Percentiles rank a stretch among this genome's conserved stretches.
These are phyloP conservation scores for Fusarium aywerte DNA, from an alignment of 2,329 filamentous ascomycete species.

Conservation along the genomic window DNA sequence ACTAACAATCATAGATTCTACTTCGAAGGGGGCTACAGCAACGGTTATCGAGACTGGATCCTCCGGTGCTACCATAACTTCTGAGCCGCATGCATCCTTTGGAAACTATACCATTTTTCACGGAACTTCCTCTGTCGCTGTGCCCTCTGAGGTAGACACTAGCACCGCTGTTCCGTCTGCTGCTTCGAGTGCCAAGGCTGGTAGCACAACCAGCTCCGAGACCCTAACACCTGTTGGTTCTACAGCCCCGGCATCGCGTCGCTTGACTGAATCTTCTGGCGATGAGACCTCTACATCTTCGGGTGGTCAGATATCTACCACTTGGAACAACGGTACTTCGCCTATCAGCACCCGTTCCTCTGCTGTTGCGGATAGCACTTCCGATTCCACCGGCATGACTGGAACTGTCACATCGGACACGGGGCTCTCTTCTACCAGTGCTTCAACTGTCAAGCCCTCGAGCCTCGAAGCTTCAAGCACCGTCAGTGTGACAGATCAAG, in stretches of 20 bases:
- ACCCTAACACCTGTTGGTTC: conserved; percentile 3
- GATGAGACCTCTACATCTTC: neutral
- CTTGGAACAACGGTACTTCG: neutral
- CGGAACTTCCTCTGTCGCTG: neutral
- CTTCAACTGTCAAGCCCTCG: neutral
- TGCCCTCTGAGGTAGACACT: conserved; percentile 6
- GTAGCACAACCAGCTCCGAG: conserved; percentile 24
- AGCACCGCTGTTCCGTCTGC: conserved; percentile 14
- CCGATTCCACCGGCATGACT: neutral
- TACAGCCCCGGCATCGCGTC: conserved; percentile 9
- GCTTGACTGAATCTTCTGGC: neutral
- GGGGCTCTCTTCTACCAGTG: neutral
- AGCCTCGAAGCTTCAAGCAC: neutral
- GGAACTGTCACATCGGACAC: neutral
- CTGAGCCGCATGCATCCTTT: conserved; percentile 1
- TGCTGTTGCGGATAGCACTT: neutral
- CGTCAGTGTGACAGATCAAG: neutral
- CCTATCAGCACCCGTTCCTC: conserved; percentile 1
- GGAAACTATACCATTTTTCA: neutral
- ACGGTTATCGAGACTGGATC: neutral
- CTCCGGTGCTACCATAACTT: neutral
- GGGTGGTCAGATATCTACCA: neutral
- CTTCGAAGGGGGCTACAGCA: conserved; percentile 7
- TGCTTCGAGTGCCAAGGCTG: conserved; percentile 36
- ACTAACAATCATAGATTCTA: conserved; percentile 31